Evolutionary conservation across 129 eudicot species (phyloP).

Genomic region (Flaveria trinervia): DNA sequence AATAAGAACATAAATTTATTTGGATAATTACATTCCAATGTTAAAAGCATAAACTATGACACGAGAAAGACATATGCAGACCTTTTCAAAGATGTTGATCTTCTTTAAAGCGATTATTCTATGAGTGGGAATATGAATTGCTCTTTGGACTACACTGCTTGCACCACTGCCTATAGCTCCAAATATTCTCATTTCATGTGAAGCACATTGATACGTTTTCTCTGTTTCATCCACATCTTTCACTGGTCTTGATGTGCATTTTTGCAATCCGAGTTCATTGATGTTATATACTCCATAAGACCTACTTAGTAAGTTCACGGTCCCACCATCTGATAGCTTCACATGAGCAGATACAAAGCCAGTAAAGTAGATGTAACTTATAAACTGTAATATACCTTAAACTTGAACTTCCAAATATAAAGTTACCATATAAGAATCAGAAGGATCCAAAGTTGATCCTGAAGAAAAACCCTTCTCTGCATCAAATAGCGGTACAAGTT

Average conservation of each 20-base stretch:
- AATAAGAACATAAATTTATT: not conserved
- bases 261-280: constrained; percentile 92
- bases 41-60: not conserved
- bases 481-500: constrained; percentile 91
- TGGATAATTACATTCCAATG: not conserved
- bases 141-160: constrained; percentile 98
- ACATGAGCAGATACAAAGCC: constrained; percentile 14
- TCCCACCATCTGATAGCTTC: constrained; percentile 83
- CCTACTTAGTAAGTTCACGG: constrained; percentile 84
- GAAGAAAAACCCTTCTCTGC: constrained; percentile 96
- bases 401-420: not conserved
- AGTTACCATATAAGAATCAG: constrained; percentile 71
- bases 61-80: constrained; percentile 10
- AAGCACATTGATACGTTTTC: constrained; percentile 83
- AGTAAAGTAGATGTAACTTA: not conserved
- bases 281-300: constrained; percentile 94
- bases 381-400: not conserved
- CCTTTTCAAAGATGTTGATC: constrained; percentile 96
- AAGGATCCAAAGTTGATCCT: constrained; percentile 66
- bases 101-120: constrained; percentile 93
- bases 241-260: constrained; percentile 67
- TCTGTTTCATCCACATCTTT: constrained; percentile 66
- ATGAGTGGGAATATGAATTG: constrained; percentile 91
- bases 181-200: constrained; percentile 92
- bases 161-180: constrained; percentile 99